phyloP scores from a whole-genome alignment of 805 yeast species.

The Suhomyces xylopsoci region DNA sequence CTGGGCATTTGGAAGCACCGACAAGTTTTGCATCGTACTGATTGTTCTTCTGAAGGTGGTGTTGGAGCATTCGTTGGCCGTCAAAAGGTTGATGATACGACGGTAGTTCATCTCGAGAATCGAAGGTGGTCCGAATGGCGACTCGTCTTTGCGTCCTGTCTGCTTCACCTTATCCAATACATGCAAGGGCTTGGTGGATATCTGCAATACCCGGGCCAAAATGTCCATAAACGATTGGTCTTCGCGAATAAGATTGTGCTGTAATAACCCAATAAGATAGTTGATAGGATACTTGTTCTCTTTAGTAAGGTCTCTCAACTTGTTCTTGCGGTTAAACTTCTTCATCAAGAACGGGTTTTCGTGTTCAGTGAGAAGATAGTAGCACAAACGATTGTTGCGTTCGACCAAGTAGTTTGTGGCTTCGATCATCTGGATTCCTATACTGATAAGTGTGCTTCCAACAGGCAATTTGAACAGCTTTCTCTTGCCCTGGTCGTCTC shows the following conservation, averaged over 20 bases:
- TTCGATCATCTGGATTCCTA: slow-evolving; percentile 77
- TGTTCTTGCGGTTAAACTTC: slow-evolving; percentile 33
- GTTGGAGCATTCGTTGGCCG: slow-evolving; percentile 81
- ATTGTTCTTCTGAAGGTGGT: slow-evolving; percentile 81
- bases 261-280: slow-evolving; percentile 58
- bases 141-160: slow-evolving; percentile 9
- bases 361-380: slow-evolving; percentile 77
- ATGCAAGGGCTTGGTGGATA: slow-evolving; percentile 70
- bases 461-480: slow-evolving; percentile 43
- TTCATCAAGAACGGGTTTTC: slow-evolving; percentile 39
- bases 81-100: slow-evolving; percentile 61
- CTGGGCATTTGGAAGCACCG: slow-evolving; percentile 58
- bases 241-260: slow-evolving; percentile 60
- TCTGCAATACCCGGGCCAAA: slow-evolving; percentile 69
- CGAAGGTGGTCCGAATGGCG: slow-evolving; percentile 49
- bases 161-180: slow-evolving; percentile 40
- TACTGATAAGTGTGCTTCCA: slow-evolving; percentile 63
- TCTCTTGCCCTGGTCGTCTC: slow-evolving; percentile 6
- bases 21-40: slow-evolving; percentile 73
- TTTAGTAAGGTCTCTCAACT: slow-evolving; percentile 18
- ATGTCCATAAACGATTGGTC: slow-evolving; percentile 76
- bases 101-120: slow-evolving; percentile 63
- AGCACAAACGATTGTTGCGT: slow-evolving; percentile 61
- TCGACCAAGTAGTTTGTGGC: slow-evolving; percentile 69
- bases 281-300: slow-evolving; percentile 70